These are phyloP conservation scores for Pythium rishiriense DNA, from an alignment of 352 stramenopile species.

Conservation along the genomic window DNA sequence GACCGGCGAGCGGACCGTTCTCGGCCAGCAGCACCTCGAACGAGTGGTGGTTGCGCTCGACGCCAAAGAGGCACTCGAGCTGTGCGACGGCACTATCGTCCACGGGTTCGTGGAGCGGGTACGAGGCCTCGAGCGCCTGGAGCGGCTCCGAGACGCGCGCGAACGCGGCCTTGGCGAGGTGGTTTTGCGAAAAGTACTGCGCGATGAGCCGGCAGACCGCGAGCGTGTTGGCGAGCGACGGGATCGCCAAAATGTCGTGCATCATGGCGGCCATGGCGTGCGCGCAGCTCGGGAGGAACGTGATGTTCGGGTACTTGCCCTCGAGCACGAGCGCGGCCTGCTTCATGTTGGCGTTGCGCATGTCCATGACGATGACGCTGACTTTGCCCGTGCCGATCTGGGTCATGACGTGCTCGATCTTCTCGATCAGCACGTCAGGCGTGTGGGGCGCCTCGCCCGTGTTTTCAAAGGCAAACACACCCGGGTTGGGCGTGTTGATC, in stretches of 20 bases:
- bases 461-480: conserved; percentile 61
- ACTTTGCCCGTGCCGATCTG: conserved; percentile 57
- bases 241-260: conserved; percentile 50
- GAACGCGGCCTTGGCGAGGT: conserved; percentile 45
- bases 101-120: conserved; percentile 35
- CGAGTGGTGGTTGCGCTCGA: conserved; percentile 58
- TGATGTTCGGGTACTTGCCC: conserved; percentile 57
- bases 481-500: conserved; percentile 51
- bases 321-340: conserved; percentile 46
- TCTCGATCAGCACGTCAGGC: conserved; percentile 48
- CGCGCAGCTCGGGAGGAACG: conserved; percentile 62
- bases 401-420: conserved; percentile 61
- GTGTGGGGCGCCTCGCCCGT: conserved; percentile 49
- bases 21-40: conserved; percentile 62
- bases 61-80: conserved; percentile 50
- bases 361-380: conserved; percentile 59
- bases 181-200: conserved; percentile 47
- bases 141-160: conserved; percentile 50
- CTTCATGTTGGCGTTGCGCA: conserved; percentile 52
- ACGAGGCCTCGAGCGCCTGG: conserved; percentile 43
- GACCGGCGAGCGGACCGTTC: conserved; percentile 37
- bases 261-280: conserved; percentile 64
- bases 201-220: conserved; percentile 44
- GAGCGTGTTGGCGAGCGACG: conserved; percentile 40
- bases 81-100: conserved; percentile 34